A percentile compares a stretch with the other conserved stretches of the same genome.
Evolutionary conservation across 805 yeast genomes (phyloP).

Genomic region (Saccharomycopsis fermentans): DNA sequence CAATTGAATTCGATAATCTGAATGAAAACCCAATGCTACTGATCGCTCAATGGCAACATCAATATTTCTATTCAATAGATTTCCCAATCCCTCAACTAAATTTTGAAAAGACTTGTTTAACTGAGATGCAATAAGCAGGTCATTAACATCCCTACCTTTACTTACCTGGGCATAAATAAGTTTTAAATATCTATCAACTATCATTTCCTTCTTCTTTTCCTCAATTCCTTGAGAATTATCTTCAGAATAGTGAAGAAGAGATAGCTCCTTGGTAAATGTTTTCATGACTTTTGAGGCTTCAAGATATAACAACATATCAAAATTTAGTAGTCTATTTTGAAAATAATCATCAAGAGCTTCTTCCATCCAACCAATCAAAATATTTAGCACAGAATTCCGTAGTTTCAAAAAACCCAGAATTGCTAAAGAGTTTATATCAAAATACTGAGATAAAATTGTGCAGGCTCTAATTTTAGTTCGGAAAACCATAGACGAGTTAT

Average conservation of each 20-base stretch:
- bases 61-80: conserved; percentile 59
- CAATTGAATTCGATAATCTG: conserved; percentile 51
- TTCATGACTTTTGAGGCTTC: conserved; percentile 6
- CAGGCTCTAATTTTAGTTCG: neutral
- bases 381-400: neutral
- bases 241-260: conserved; percentile 2
- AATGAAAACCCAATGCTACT: conserved; percentile 68
- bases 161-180: conserved; percentile 26
- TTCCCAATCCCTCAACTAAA: conserved; percentile 55
- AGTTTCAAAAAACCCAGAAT: neutral
- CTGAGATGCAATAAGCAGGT: conserved; percentile 35
- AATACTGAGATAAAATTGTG: neutral
- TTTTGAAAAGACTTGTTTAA: conserved; percentile 47
- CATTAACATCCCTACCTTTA: conserved; percentile 3
- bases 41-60: conserved; percentile 71
- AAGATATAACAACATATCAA: neutral
- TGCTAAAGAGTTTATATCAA: neutral
- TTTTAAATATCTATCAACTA: conserved; percentile 5
- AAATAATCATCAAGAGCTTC: neutral
- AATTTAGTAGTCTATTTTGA: neutral
- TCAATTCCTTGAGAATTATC: neutral
- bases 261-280: neutral
- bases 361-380: conserved; percentile 7
- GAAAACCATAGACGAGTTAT: neutral
- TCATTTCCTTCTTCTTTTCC: conserved; percentile 1